Percentiles rank a stretch among this genome's conserved stretches.
These are phyloP conservation scores for Miscanthus lutarioriparius DNA, from an alignment of 176 grass and related monocot genomes.

Conservation along the genomic window DNA sequence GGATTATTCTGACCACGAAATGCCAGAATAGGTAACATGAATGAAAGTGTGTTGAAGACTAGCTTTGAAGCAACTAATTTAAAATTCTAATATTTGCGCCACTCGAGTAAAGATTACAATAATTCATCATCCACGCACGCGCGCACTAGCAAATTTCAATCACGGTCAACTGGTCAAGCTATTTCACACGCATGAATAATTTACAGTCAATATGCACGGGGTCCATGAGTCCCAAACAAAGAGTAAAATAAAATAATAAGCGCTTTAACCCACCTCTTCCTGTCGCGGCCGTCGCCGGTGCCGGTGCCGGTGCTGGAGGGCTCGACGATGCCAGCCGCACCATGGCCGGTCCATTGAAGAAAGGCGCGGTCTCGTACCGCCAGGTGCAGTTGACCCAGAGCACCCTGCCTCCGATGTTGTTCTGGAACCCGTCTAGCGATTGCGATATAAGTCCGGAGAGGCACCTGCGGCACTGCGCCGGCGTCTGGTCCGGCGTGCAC, in stretches of 20 bases:
- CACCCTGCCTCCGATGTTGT: slow-evolving; percentile 36
- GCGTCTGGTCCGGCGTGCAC: not conserved
- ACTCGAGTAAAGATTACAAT: no score
- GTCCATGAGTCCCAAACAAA: no score
- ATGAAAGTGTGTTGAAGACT: not conserved
- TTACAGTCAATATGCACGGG: not conserved
- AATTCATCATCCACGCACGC: not conserved
- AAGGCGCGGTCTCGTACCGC: slow-evolving; percentile 39
- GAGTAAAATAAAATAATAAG: not conserved
- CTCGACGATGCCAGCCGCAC: not conserved
- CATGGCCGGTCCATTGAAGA: slow-evolving; percentile 27
- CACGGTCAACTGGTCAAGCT: not conserved
- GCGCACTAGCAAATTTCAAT: not conserved
- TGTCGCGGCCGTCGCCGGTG: not conserved
- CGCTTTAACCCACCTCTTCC: slow-evolving; percentile 33
- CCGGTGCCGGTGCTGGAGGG: not conserved
- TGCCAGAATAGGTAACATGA: not conserved
- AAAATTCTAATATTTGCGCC: not conserved
- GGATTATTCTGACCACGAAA: not conserved
- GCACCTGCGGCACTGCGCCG: not conserved
- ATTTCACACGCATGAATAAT: not conserved
- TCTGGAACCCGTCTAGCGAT: not conserved
- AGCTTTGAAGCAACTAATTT: not conserved
- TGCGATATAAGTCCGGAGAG: not conserved
- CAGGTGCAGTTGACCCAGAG: slow-evolving; percentile 49